These are phyloP conservation scores for Zygoascus meyerae DNA, from an alignment of 1,139 yeast species.

Conservation along the genomic window DNA sequence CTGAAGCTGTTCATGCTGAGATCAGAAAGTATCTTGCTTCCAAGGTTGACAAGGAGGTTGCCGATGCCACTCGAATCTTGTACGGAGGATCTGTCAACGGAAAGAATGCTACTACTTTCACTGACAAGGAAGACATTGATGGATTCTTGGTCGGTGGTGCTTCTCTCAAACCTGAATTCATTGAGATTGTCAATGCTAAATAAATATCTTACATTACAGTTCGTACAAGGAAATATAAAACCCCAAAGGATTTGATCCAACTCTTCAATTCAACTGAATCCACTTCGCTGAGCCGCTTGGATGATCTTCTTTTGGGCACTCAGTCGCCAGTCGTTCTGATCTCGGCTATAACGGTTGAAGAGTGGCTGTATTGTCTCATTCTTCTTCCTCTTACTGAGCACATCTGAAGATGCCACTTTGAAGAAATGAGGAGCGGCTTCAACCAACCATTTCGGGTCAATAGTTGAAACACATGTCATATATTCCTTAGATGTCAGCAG, in stretches of 20 bases:
- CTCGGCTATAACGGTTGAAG: constrained; percentile 48
- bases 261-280: background rate
- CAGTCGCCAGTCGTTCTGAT: constrained; percentile 51
- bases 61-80: constrained; percentile 78
- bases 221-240: too few relatives aligned
- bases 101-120: constrained; percentile 84
- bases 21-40: constrained; percentile 78
- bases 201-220: constrained; percentile 33
- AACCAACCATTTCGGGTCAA: constrained; percentile 80
- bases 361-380: constrained; percentile 58
- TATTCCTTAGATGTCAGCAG: constrained; percentile 80
- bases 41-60: constrained; percentile 72
- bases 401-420: constrained; percentile 47
- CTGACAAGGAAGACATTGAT: constrained; percentile 89
- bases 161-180: constrained; percentile 94
- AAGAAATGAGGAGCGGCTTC: constrained; percentile 86
- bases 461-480: constrained; percentile 79
- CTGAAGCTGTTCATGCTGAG: constrained; percentile 80
- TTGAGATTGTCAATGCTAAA: constrained; percentile 90
- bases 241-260: too few relatives aligned
- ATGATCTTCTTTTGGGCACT: constrained; percentile 36
- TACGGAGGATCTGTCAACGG: constrained; percentile 99
- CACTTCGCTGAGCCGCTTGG: constrained; percentile 7
- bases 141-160: constrained; percentile 99
- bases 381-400: constrained; percentile 39